These are phyloP conservation scores for Metschnikowia orientalis DNA, from an alignment of 805 yeast species.

Conservation along the genomic window DNA sequence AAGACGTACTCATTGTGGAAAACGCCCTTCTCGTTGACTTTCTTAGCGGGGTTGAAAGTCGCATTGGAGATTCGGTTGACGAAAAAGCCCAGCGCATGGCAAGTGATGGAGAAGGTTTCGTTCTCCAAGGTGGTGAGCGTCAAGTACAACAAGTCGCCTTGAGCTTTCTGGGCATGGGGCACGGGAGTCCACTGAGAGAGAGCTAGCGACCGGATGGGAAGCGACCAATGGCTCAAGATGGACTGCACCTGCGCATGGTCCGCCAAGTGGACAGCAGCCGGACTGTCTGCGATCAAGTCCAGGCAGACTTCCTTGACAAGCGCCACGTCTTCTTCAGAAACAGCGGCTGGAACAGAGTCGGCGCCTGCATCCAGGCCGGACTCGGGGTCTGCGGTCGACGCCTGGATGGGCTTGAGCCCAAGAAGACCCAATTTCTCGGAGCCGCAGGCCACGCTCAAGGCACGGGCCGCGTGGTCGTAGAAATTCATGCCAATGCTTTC, in stretches of 20 bases:
- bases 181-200: constrained; percentile 88
- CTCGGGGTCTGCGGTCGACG: constrained; percentile 4
- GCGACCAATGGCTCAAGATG: constrained; percentile 25
- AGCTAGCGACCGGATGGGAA: constrained; percentile 53
- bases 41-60: constrained; percentile 64
- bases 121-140: constrained; percentile 75
- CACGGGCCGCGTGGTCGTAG: constrained; percentile 40
- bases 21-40: constrained; percentile 34
- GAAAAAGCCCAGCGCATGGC: constrained; percentile 74
- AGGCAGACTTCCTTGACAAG: constrained; percentile 15
- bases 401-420: constrained; percentile 31
- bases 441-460: constrained; percentile 46
- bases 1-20: constrained; percentile 46
- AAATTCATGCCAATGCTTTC: constrained; percentile 53
- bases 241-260: constrained; percentile 25
- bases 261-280: constrained; percentile 2
- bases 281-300: constrained; percentile 7
- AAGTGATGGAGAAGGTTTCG: constrained; percentile 73
- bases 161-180: constrained; percentile 52
- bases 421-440: constrained; percentile 44
- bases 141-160: constrained; percentile 80
- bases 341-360: constrained; percentile 6
- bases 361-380: constrained; percentile 12
- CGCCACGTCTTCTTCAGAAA: constrained; percentile 28
- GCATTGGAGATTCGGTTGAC: constrained; percentile 65